phyloP scores from a whole-genome alignment of 208 protist genomes.

The Trypanosoma lewisi region DNA sequence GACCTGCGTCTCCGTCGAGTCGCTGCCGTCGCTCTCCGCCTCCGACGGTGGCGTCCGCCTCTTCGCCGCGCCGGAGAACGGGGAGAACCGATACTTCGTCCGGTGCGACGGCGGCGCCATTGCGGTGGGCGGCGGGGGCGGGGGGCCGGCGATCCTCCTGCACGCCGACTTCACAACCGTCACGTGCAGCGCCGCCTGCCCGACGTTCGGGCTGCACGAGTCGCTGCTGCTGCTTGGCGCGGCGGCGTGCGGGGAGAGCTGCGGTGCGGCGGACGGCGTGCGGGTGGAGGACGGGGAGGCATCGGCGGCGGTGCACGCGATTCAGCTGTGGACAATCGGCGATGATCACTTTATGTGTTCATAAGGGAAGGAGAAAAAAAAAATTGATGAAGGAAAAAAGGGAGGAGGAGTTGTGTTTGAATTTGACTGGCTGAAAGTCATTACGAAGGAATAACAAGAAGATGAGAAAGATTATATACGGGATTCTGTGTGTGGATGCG shows the following conservation, averaged over 20 bases:
- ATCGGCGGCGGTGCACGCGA: neutral
- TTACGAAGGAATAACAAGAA: neutral
- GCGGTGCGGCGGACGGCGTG: neutral
- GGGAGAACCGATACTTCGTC: constrained; percentile 20
- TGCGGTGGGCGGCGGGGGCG: constrained; percentile 20
- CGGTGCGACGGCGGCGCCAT: constrained; percentile 10
- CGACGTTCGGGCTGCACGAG: constrained; percentile 16
- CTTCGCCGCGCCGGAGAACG: constrained; percentile 5
- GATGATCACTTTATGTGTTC: constrained; percentile 12
- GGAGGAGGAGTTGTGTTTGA: neutral
- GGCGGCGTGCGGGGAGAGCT: neutral
- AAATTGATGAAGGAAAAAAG: neutral
- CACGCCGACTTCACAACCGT: constrained; percentile 9
- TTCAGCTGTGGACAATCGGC: constrained; percentile 26
- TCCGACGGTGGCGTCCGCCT: neutral
- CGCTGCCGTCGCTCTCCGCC: neutral
- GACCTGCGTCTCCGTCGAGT: neutral
- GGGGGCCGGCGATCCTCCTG: constrained; percentile 18
- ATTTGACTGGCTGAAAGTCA: too few species aligned
- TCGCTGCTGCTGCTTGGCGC: constrained; percentile 8
- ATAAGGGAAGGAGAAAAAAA: neutral
- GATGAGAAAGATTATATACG: neutral
- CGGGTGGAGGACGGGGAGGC: constrained; percentile 15
- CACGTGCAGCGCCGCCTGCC: constrained; percentile 16
- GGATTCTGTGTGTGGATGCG: too few species aligned